These are phyloP conservation scores for Exophiala xenobiotica DNA, from an alignment of 2,329 filamentous ascomycete genomes.

Conservation along the genomic window DNA sequence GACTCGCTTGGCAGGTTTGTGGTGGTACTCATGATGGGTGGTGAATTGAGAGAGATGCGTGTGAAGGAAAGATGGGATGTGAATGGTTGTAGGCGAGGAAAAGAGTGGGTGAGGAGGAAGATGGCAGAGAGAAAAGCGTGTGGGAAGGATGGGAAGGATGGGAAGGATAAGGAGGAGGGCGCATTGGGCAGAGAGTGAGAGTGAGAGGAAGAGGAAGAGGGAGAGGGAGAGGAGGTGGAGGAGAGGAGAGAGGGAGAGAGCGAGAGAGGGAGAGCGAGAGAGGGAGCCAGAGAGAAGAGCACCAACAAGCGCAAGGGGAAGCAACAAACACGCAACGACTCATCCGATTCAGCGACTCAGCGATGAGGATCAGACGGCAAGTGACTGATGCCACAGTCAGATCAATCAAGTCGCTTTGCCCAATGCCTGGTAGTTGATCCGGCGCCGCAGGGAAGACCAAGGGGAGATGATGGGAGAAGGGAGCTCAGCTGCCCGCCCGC, in stretches of 20 bases:
- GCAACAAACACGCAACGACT: background rate
- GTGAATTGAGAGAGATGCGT: too few species aligned
- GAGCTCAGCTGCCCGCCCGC: conserved; percentile 1
- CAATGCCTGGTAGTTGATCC: background rate
- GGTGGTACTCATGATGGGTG: too few species aligned
- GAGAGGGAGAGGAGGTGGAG: background rate
- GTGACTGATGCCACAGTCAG: too few species aligned
- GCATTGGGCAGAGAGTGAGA: background rate
- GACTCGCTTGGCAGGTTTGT: too few species aligned
- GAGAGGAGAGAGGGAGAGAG: background rate
- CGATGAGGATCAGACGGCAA: too few species aligned
- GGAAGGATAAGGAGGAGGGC: background rate
- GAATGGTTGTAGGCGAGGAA: too few species aligned
- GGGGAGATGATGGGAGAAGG: conserved; percentile 1
- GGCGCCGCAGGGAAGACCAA: background rate
- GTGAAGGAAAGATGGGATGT: too few species aligned
- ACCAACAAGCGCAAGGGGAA: background rate
- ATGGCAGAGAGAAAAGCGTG: background rate
- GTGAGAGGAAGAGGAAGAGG: background rate
- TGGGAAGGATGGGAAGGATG: background rate
- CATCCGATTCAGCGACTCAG: too few species aligned
- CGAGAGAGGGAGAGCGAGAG: background rate
- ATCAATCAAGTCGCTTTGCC: too few species aligned
- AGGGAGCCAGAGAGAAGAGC: background rate
- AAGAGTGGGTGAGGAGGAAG: background rate